phyloP scores from a whole-genome alignment of 2,329 filamentous ascomycete species.

The Nannizzia gypsea region DNA sequence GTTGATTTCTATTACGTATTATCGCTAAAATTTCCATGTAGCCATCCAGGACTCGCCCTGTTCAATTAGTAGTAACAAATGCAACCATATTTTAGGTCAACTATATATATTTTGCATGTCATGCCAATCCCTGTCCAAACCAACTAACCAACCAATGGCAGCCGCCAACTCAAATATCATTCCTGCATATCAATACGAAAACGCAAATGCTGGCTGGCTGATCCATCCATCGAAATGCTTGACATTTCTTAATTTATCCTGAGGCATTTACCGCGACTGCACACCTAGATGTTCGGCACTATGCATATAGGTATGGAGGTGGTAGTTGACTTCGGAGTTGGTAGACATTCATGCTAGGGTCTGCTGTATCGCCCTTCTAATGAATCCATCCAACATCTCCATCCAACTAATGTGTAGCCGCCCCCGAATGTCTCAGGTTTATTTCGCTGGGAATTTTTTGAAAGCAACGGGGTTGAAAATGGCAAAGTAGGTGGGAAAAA shows the following conservation, averaged over 20 bases:
- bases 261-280: neutral
- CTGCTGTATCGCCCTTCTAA: too few relatives aligned
- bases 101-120: neutral
- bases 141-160: too few relatives aligned
- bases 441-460: too few relatives aligned
- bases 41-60: neutral
- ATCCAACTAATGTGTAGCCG: too few relatives aligned
- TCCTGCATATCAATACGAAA: neutral
- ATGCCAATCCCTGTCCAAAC: neutral
- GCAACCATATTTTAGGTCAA: neutral
- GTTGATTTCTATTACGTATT: neutral
- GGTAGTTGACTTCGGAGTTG: too few relatives aligned
- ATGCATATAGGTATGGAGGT: neutral
- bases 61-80: neutral
- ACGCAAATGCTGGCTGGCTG: neutral
- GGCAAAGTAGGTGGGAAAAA: too few relatives aligned
- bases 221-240: neutral
- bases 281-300: neutral
- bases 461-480: too few relatives aligned
- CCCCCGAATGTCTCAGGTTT: too few relatives aligned
- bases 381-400: too few relatives aligned
- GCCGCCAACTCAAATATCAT: neutral
- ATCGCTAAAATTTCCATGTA: neutral
- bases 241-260: neutral
- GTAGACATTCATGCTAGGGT: too few relatives aligned